Conservation (phyloP, 352 stramenopile species). For the Saprolegnia parasitica region DNA sequence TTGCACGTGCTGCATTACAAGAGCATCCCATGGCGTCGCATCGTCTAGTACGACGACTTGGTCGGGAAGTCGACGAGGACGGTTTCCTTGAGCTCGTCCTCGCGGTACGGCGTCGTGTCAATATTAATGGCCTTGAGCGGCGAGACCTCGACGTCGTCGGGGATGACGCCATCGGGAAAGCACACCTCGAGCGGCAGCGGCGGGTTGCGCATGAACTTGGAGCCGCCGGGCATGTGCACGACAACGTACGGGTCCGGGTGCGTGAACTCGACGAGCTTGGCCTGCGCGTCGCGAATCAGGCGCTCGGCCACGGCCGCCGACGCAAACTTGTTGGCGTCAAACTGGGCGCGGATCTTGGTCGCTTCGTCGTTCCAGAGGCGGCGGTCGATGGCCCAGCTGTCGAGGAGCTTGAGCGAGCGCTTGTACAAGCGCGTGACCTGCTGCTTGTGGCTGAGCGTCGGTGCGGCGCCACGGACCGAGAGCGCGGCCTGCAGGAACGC, state of each 20-base stretch:
- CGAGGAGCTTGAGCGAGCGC: constrained; percentile 90
- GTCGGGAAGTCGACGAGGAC: constrained; percentile 84
- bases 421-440: constrained; percentile 92
- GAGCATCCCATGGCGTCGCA: not conserved
- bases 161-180: constrained; percentile 84
- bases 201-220: constrained; percentile 98
- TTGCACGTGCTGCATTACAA: not conserved
- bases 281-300: constrained; percentile 87
- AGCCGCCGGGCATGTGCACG: constrained; percentile 97
- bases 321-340: constrained; percentile 77
- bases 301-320: constrained; percentile 61
- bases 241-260: constrained; percentile 97
- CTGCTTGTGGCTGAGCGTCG: constrained; percentile 85
- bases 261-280: constrained; percentile 90
- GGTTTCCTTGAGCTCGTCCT: constrained; percentile 47
- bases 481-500: constrained; percentile 77
- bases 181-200: constrained; percentile 91
- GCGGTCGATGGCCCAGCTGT: constrained; percentile 93
- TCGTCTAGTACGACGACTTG: constrained; percentile 78
- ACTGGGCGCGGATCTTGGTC: constrained; percentile 90
- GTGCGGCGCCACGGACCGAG: constrained; percentile 47
- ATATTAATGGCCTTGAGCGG: constrained; percentile 83
- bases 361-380: constrained; percentile 94
- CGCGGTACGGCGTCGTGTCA: constrained; percentile 73
- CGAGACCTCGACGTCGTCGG: constrained; percentile 81